phyloP scores from a whole-genome alignment of 192 early-diverging fungal species.

The Oehlia diaphana region DNA sequence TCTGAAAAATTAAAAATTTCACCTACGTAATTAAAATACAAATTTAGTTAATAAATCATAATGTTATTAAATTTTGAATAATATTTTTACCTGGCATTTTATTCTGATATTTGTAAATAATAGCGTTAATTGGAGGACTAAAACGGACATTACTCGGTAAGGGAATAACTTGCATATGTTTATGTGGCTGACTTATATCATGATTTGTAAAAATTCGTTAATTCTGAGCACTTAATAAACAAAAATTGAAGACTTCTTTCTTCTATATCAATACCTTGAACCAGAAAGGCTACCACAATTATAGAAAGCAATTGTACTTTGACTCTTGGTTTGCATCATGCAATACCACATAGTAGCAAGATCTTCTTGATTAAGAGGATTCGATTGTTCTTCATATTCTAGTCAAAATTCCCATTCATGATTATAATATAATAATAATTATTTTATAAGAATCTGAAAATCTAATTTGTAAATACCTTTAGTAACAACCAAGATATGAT shows the following conservation, averaged over 20 bases:
- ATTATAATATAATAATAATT: neutral
- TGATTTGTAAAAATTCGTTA: neutral
- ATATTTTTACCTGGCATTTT: slow-evolving; percentile 41
- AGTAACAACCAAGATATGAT: slow-evolving; percentile 54
- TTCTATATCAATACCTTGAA: slow-evolving; percentile 38
- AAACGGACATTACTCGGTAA: slow-evolving; percentile 10
- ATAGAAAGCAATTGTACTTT: slow-evolving; percentile 48
- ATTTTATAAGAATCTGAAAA: neutral
- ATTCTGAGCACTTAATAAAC: neutral
- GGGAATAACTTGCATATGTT: slow-evolving; percentile 60
- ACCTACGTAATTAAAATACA: slow-evolving; percentile 32
- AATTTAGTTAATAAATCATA: neutral
- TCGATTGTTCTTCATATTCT: slow-evolving; percentile 55
- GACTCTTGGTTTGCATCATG: slow-evolving; percentile 33
- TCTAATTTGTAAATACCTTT: slow-evolving; percentile 45
- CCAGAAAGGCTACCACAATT: slow-evolving; percentile 60
- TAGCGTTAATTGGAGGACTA: slow-evolving; percentile 43
- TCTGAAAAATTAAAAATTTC: slow-evolving; percentile 34
- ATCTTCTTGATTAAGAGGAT: slow-evolving; percentile 49
- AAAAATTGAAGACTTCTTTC: neutral
- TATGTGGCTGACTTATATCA: slow-evolving; percentile 54
- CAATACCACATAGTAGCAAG: slow-evolving; percentile 42
- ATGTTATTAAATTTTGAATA: neutral
- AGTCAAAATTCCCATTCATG: neutral
- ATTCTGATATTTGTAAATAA: slow-evolving; percentile 38